Conservation (phyloP, 169 alveolate genomes). For the Plasmodium ovale region DNA sequence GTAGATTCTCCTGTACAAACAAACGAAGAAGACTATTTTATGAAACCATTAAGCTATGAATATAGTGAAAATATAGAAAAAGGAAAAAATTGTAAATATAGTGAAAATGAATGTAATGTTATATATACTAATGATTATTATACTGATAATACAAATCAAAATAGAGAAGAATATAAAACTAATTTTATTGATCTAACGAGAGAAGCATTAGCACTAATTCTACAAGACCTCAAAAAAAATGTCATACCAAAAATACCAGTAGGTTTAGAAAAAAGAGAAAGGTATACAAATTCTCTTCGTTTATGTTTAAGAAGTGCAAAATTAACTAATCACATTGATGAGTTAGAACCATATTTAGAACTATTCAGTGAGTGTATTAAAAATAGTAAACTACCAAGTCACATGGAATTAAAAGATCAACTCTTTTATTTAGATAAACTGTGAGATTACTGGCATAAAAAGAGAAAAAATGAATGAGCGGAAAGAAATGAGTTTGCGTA, state of each 20-base stretch:
- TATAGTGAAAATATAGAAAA: constrained; percentile 12
- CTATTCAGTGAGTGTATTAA: constrained; percentile 70
- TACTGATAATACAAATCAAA: constrained; percentile 28
- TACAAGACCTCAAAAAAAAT: constrained; percentile 64
- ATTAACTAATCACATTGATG: constrained; percentile 46
- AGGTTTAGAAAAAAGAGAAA: constrained; percentile 69
- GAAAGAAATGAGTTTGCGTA: too few relatives aligned
- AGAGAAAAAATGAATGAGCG: too few relatives aligned
- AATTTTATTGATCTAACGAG: constrained; percentile 68
- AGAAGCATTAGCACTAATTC: constrained; percentile 57
- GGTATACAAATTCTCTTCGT: constrained; percentile 57
- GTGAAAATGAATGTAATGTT: constrained; percentile 24
- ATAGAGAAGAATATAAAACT: constrained; percentile 38
- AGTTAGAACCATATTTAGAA: constrained; percentile 66
- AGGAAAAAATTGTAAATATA: constrained; percentile 4
- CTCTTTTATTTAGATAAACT: constrained; percentile 56
- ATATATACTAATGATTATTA: constrained; percentile 51
- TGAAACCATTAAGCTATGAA: constrained; percentile 25
- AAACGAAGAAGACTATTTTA: constrained; percentile 14
- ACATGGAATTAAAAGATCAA: constrained; percentile 54
- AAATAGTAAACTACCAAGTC: constrained; percentile 53
- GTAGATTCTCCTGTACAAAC: constrained; percentile 65
- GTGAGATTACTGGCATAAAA: too few relatives aligned
- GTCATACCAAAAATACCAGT: constrained; percentile 69
- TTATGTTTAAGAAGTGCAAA: constrained; percentile 66